Evolutionary conservation across 1,139 yeast species (phyloP), one percentile per base, ranked within the genome.

Genomic region (Yamadazyma friedrichii): DNA sequence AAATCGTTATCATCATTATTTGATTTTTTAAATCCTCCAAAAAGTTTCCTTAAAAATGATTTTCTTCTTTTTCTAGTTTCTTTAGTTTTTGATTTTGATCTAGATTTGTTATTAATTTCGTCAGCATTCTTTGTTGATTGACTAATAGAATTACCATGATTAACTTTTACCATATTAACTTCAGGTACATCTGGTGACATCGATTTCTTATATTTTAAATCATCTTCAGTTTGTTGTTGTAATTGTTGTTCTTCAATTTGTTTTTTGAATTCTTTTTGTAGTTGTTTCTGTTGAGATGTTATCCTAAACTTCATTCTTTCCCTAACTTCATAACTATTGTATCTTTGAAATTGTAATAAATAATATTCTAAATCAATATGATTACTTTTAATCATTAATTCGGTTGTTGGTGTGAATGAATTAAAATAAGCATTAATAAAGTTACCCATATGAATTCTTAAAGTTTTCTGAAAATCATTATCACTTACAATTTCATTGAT

Each of bases 401-500:
- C 50, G 1, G 67, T 61, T 0, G 62, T 41, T 3, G 45, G 45
- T 37, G 54, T 57, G 43, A 43, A 58, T 6, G 61, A 52, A 36
- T 52, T 54, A 49, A 56, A 60, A 36, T 56, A 52, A 33, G 49
- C 53, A 31, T 48, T 50, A 39, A 46, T 58, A 32, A 55, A 56
- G 4, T 52, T 47, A 3, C 57, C 48, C 9, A 67, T 42, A 22
- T 40, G 36, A 2, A 38, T 33, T 10, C 42, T 50, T 31, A 69
- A 48, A 8, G 50, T 50, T 4, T 39, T 31, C 24, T 53, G 60
- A 27, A 70, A 58, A 3, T 61, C 52, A 2, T 44, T 45, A 2
- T 55, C 52, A 1, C 45, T 35, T 9, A 66, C 52, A 8, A 59
- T 51, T 29, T 62, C 65, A 40, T 60, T 57, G 3, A 63, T 44